A percentile compares a stretch with the other conserved stretches of the same genome.
phyloP scores from a whole-genome alignment of 768 basidiomycete genomes.

The Roridomyces roridus region DNA sequence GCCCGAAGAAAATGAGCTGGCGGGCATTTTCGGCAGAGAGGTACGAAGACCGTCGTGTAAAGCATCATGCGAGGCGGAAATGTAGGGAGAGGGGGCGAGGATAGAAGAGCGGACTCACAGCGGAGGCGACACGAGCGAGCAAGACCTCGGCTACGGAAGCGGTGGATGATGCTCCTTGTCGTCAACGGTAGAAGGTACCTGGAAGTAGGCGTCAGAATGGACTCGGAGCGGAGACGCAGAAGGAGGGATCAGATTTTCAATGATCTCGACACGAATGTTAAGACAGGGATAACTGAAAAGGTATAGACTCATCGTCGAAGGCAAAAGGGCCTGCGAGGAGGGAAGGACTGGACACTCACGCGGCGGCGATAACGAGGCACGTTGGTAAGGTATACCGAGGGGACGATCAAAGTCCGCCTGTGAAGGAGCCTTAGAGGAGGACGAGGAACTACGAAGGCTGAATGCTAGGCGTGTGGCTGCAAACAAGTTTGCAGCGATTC shows the following conservation, averaged over 20 bases:
- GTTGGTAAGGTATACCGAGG: too few relatives aligned
- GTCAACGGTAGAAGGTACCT: too few relatives aligned
- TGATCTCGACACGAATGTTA: slow-evolving; percentile 20
- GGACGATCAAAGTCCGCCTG: too few relatives aligned
- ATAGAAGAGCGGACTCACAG: slow-evolving; percentile 41
- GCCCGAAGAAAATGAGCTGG: slow-evolving; percentile 86
- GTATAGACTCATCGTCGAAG: slow-evolving; percentile 18
- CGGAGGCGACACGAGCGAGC: background rate
- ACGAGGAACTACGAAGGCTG: too few relatives aligned
- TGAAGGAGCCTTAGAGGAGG: too few relatives aligned
- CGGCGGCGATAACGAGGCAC: too few relatives aligned
- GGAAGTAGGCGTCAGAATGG: too few relatives aligned
- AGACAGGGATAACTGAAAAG: slow-evolving; percentile 26
- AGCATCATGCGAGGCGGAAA: slow-evolving; percentile 58
- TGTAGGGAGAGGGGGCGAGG: background rate
- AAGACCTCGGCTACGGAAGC: too few relatives aligned
- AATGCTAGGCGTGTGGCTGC: too few relatives aligned
- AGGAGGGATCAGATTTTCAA: slow-evolving; percentile 13
- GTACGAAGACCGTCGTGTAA: slow-evolving; percentile 96
- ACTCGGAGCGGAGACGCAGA: background rate
- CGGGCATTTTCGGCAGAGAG: slow-evolving; percentile 86
- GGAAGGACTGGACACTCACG: too few relatives aligned
- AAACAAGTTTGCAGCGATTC: too few relatives aligned
- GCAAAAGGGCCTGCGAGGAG: background rate
- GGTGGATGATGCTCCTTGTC: too few relatives aligned